Conservation (phyloP, 805 yeast genomes). For the Starmerella roubikii region DNA sequence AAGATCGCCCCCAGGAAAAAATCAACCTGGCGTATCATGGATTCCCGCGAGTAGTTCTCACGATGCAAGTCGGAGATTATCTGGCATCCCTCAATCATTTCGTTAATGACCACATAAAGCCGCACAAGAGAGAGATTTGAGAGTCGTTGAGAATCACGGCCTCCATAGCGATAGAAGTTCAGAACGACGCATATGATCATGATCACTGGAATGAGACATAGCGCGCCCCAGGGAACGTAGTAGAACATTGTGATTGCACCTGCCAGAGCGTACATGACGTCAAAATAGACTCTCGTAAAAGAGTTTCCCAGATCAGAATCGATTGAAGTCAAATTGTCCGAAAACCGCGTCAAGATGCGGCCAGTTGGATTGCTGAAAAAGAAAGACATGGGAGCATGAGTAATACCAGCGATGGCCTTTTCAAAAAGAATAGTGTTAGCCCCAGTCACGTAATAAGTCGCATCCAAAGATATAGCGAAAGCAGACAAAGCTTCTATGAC, state of each 20-base stretch:
- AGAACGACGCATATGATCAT: conserved; percentile 27
- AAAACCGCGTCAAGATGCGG: conserved; percentile 66
- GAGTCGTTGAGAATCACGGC: conserved; percentile 58
- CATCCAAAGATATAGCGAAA: background rate
- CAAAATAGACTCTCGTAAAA: conserved; percentile 25
- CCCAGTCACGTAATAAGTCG: conserved; percentile 17
- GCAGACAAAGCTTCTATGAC: background rate
- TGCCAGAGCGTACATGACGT: conserved; percentile 42
- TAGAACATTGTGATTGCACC: conserved; percentile 49
- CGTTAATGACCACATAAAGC: conserved; percentile 56
- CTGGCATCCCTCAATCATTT: conserved; percentile 45
- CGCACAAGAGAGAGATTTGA: conserved; percentile 57
- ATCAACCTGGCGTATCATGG: too few relatives aligned
- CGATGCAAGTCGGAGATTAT: conserved; percentile 59
- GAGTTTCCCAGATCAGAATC: conserved; percentile 50
- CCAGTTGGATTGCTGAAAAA: conserved; percentile 80
- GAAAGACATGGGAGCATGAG: conserved; percentile 66
- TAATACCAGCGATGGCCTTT: conserved; percentile 41
- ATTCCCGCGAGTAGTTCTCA: too few relatives aligned
- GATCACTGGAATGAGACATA: conserved; percentile 42
- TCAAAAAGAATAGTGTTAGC: conserved; percentile 47
- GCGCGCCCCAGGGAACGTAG: conserved; percentile 55
- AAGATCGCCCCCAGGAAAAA: too few relatives aligned
- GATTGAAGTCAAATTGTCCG: conserved; percentile 70
- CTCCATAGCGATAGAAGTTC: conserved; percentile 49